phyloP scores from a whole-genome alignment of 768 basidiomycete genomes.

The Ramaria rubella region DNA sequence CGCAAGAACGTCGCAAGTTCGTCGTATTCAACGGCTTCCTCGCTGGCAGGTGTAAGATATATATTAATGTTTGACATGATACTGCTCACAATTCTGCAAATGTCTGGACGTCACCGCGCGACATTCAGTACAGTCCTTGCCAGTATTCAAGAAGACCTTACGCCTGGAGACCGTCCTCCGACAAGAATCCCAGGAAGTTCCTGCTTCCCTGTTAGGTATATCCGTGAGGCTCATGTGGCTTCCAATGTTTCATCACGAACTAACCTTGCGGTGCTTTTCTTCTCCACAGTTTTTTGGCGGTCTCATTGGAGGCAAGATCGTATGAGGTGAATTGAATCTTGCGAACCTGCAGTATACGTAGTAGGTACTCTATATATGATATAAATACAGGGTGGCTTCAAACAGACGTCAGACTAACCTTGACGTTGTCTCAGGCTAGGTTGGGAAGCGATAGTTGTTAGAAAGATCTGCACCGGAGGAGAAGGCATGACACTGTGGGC shows the following conservation, averaged over 20 bases:
- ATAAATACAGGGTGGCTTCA: too few relatives aligned
- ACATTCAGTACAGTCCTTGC: background rate
- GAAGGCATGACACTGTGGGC: conserved; percentile 55
- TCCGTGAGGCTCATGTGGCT: conserved; percentile 8
- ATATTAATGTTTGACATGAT: background rate
- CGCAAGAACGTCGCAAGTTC: conserved; percentile 68
- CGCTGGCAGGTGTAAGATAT: conserved; percentile 37
- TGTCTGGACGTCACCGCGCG: conserved; percentile 36
- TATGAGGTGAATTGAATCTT: conserved; percentile 78
- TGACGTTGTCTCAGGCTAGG: conserved; percentile 72
- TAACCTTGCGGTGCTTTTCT: conserved; percentile 68
- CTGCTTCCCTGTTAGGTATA: conserved; percentile 61
- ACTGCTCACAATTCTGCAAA: conserved; percentile 65
- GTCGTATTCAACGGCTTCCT: conserved; percentile 76
- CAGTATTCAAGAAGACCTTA: conserved; percentile 26
- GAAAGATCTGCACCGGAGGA: conserved; percentile 77
- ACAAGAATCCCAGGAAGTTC: conserved; percentile 80
- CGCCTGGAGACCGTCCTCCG: conserved; percentile 70
- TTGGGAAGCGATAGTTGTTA: conserved; percentile 86
- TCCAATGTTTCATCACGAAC: conserved; percentile 7
- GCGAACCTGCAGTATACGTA: conserved; percentile 79
- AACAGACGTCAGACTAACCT: conserved; percentile 46
- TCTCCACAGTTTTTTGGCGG: conserved; percentile 74
- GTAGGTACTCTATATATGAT: conserved; percentile 55
- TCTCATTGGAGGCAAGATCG: conserved; percentile 79